phyloP scores from a whole-genome alignment of 495 filamentous ascomycete species.

The Penicillium antarcticum region DNA sequence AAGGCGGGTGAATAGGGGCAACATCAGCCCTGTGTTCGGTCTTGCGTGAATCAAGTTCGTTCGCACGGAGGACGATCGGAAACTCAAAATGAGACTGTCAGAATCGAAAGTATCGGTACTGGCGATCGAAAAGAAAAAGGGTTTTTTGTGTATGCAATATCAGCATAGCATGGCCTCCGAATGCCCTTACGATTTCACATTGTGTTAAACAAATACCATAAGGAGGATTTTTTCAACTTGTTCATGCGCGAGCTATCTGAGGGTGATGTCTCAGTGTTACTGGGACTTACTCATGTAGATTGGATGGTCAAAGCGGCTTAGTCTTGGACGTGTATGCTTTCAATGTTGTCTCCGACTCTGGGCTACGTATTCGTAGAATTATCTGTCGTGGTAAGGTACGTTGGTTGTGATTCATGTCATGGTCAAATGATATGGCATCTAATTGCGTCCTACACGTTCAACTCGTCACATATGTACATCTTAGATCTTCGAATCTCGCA shows the following conservation, averaged over 20 bases:
- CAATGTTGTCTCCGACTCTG: not conserved
- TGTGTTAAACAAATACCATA: constrained; percentile 42
- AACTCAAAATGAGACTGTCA: constrained; percentile 29
- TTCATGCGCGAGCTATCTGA: constrained; percentile 1
- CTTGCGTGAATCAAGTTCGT: constrained; percentile 31
- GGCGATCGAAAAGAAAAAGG: constrained; percentile 37
- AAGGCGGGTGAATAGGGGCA: constrained; percentile 34
- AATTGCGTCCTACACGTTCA: not conserved
- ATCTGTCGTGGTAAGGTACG: not conserved
- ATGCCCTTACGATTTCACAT: constrained; percentile 44
- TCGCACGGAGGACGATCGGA: constrained; percentile 28
- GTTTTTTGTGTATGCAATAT: constrained; percentile 39
- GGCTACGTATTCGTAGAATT: not conserved
- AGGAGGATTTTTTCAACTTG: constrained; percentile 31
- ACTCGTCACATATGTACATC: not conserved
- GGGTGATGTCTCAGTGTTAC: not conserved
- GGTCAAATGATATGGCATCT: not conserved
- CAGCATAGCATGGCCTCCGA: constrained; percentile 42
- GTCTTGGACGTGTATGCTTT: not conserved
- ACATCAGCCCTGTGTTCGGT: constrained; percentile 34
- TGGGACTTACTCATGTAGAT: constrained; percentile 1
- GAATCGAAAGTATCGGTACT: constrained; percentile 16
- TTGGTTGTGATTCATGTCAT: not conserved
- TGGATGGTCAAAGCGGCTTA: not conserved
- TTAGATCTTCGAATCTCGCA: constrained; percentile 41